Evolutionary conservation across 352 stramenopile species (phyloP).

Genomic region (Phytophthora sojae): DNA sequence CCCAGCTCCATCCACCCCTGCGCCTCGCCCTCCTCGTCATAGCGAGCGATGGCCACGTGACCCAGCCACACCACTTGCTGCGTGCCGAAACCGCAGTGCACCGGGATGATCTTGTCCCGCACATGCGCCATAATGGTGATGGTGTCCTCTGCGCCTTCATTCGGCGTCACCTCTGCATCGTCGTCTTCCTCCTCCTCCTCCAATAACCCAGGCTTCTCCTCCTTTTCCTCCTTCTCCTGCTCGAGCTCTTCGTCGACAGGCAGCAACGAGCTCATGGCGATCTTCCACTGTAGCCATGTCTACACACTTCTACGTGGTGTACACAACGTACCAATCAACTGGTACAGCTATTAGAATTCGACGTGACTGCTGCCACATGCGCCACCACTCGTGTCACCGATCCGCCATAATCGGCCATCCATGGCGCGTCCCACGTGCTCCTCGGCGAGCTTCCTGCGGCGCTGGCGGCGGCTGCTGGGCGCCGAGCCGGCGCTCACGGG

Average conservation of each 20-base stretch:
- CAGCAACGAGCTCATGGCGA: constrained; percentile 11
- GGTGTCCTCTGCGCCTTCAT: constrained; percentile 63
- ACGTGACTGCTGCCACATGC: background rate
- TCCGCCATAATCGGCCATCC: background rate
- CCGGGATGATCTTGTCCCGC: constrained; percentile 73
- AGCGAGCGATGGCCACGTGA: constrained; percentile 75
- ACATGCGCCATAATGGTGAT: constrained; percentile 74
- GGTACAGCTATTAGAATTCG: background rate
- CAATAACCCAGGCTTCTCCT: constrained; percentile 3
- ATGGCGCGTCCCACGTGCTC: background rate
- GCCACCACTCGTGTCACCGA: constrained; percentile 1
- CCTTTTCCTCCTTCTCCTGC: background rate
- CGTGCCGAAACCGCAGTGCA: constrained; percentile 76
- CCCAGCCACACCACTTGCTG: constrained; percentile 79
- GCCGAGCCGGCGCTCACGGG: constrained; percentile 27
- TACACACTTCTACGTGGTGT: background rate
- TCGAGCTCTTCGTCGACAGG: constrained; percentile 11
- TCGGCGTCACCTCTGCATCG: constrained; percentile 29
- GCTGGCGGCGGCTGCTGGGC: constrained; percentile 32
- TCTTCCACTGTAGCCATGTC: constrained; percentile 25
- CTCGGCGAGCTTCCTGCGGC: constrained; percentile 13
- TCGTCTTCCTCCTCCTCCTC: constrained; percentile 19
- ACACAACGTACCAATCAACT: background rate
- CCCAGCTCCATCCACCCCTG: constrained; percentile 66
- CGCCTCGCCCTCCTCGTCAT: constrained; percentile 51